These are phyloP conservation scores for Onygenales sp. DNA, from an alignment of 2,329 filamentous ascomycete species.

Conservation along the genomic window DNA sequence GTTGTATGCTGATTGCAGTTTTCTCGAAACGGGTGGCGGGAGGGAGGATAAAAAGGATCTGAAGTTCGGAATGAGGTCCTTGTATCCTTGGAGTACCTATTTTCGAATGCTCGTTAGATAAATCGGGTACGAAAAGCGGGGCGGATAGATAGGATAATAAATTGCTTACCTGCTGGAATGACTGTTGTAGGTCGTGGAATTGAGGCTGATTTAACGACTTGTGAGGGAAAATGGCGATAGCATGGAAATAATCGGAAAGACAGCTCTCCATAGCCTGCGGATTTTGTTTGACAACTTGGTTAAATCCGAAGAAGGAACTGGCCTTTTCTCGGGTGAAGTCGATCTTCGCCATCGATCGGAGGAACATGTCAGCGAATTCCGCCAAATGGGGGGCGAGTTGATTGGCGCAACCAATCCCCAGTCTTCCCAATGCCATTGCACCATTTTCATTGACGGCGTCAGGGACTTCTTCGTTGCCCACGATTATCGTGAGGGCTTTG, in stretches of 20 bases:
- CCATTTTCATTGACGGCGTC: conserved; percentile 87
- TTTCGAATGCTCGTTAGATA: conserved; percentile 5
- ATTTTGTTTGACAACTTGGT: conserved; percentile 72
- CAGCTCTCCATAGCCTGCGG: conserved; percentile 86
- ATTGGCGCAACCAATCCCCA: conserved; percentile 71
- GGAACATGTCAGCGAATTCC: conserved; percentile 72
- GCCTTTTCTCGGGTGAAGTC: conserved; percentile 89
- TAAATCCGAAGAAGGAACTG: conserved; percentile 85
- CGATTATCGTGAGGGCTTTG: conserved; percentile 67
- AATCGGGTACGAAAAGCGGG: background rate
- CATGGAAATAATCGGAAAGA: conserved; percentile 69
- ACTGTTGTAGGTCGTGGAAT: conserved; percentile 51
- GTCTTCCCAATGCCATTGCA: conserved; percentile 78
- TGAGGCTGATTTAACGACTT: conserved; percentile 56
- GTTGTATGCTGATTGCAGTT: conserved; percentile 33
- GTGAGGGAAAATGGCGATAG: conserved; percentile 63
- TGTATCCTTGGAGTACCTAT: conserved; percentile 38
- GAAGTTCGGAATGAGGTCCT: conserved; percentile 39
- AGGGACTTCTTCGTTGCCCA: conserved; percentile 76
- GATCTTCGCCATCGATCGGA: conserved; percentile 72
- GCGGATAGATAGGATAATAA: background rate
- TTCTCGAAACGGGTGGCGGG: conserved; percentile 28
- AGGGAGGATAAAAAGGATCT: conserved; percentile 36
- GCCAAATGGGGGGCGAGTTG: conserved; percentile 68
- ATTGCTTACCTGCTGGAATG: conserved; percentile 63